These are phyloP conservation scores for Aristolochia californica DNA, from an alignment of 164 flowering plant species.

Conservation along the genomic window DNA sequence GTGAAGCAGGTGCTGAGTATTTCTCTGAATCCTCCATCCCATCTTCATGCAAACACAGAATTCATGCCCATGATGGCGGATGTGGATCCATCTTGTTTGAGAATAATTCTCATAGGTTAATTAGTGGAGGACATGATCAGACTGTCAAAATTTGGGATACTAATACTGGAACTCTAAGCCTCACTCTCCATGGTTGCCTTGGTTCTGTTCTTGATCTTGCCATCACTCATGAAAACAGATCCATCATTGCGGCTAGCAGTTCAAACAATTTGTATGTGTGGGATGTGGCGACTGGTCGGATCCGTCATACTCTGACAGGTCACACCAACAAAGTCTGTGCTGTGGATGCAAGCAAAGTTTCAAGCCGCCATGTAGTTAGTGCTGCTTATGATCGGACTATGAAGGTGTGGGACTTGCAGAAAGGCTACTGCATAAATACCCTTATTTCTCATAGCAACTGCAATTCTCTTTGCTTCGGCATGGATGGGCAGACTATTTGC, in stretches of 20 bases:
- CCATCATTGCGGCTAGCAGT: conserved; percentile 82
- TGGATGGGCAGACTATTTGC: conserved; percentile 73
- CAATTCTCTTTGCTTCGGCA: conserved; percentile 75
- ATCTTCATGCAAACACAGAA: conserved; percentile 47
- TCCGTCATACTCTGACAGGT: conserved; percentile 86
- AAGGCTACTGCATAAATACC: conserved; percentile 79
- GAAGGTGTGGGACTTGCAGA: conserved; percentile 84
- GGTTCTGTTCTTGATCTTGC: conserved; percentile 88
- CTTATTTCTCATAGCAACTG: conserved; percentile 76
- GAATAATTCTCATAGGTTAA: conserved; percentile 52
- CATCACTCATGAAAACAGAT: conserved; percentile 64
- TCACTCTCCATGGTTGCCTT: conserved; percentile 60
- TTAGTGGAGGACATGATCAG: conserved; percentile 86
- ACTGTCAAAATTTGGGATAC: conserved; percentile 84
- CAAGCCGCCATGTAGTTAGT: conserved; percentile 64
- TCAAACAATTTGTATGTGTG: conserved; percentile 84
- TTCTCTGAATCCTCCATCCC: conserved; percentile 56
- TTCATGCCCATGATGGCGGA: conserved; percentile 83
- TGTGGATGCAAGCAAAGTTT: conserved; percentile 71
- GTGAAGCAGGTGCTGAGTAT: conserved; percentile 76
- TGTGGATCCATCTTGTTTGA: conserved; percentile 74
- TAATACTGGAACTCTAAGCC: conserved; percentile 40
- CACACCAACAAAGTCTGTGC: conserved; percentile 88
- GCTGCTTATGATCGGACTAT: conserved; percentile 94
- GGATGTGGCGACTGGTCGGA: conserved; percentile 69